phyloP scores from a whole-genome alignment of 345 rosid genomes.

The Salix viminalis region DNA sequence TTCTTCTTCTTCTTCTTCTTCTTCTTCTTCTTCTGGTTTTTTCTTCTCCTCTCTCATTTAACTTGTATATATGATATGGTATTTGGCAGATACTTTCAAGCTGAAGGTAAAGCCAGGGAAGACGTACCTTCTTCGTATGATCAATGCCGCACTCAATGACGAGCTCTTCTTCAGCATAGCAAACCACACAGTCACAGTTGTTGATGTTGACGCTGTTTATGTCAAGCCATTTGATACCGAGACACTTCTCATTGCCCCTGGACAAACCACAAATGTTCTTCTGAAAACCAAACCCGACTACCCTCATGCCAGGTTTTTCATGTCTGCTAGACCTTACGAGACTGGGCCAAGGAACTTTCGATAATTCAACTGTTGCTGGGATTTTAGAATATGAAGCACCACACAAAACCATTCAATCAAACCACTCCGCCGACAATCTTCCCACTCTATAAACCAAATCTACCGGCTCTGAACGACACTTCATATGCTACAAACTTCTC shows the following conservation, averaged over 20 bases:
- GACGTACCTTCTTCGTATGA: constrained; percentile 16
- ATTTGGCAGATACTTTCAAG: constrained; percentile 14
- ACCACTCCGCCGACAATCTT: not conserved
- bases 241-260: constrained; percentile 3
- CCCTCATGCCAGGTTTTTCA: constrained; percentile 7
- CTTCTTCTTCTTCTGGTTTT: not conserved
- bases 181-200: constrained; percentile 5
- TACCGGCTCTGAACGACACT: constrained; percentile 10
- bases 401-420: not conserved
- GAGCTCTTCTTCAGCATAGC: constrained; percentile 16
- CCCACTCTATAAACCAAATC: constrained; percentile 9
- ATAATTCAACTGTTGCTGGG: constrained; percentile 7
- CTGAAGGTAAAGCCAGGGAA: constrained; percentile 12
- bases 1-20: no score
- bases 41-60: not conserved
- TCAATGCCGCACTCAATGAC: constrained; percentile 16
- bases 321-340: constrained; percentile 13
- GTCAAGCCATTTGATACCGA: constrained; percentile 11
- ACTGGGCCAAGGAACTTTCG: constrained; percentile 16
- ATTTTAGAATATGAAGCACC: constrained; percentile 8
- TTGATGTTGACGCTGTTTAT: constrained; percentile 13
- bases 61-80: not conserved
- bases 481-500: constrained; percentile 1
- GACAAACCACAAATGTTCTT: constrained; percentile 16
- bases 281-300: constrained; percentile 1